These are phyloP conservation scores for Sicyos edulis DNA, from an alignment of 306 rosid genomes.

Conservation along the genomic window DNA sequence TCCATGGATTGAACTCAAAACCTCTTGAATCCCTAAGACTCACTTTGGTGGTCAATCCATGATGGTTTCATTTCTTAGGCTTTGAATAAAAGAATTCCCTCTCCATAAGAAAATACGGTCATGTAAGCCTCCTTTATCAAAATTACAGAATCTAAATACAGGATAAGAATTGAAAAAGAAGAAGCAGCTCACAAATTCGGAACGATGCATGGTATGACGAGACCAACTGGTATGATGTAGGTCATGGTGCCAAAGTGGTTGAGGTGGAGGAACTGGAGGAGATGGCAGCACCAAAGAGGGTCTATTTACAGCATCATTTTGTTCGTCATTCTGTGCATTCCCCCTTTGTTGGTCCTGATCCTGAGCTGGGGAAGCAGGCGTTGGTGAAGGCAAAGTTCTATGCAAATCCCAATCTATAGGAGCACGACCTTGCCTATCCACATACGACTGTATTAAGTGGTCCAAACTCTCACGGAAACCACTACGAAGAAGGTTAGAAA, in stretches of 20 bases:
- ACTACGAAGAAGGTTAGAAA: conserved; percentile 97
- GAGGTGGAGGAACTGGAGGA: conserved; percentile 98
- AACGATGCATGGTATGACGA: conserved; percentile 92
- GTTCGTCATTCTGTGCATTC: conserved; percentile 68
- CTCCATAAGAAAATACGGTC: not conserved
- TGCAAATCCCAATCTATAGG: conserved; percentile 99
- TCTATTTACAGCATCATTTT: conserved; percentile 62
- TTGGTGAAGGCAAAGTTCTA: conserved; percentile 64
- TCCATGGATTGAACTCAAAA: too few species aligned
- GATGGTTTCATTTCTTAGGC: not conserved
- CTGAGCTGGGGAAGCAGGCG: conserved; percentile 59
- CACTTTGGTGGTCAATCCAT: too few species aligned
- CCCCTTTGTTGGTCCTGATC: conserved; percentile 70
- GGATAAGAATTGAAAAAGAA: conserved; percentile 20
- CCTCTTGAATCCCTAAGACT: too few species aligned
- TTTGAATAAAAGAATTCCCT: not conserved
- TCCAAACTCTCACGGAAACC: conserved; percentile 99
- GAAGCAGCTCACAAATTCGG: conserved; percentile 71
- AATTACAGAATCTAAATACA: conserved; percentile 2
- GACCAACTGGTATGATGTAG: conserved; percentile 91
- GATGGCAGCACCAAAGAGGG: conserved; percentile 75
- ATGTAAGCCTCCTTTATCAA: not conserved
- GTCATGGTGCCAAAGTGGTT: conserved; percentile 95
- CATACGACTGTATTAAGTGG: conserved; percentile 92
- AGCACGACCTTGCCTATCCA: conserved; percentile 86